Conservation (phyloP, 169 alveolate genomes). For the Eimeria brunetti region DNA sequence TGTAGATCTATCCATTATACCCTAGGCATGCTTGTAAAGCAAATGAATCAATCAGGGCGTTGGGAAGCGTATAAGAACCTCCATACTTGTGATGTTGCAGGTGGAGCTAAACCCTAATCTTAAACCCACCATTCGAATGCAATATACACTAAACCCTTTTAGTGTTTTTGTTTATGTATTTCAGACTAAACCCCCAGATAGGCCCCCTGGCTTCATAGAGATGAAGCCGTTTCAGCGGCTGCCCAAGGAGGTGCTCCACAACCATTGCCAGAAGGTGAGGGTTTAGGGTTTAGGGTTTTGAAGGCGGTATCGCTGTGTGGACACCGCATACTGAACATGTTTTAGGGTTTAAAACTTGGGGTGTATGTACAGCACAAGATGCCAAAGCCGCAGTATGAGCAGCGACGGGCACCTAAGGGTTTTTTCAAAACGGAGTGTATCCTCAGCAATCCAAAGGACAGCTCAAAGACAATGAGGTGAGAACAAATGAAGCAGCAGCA, state of each 20-base stretch:
- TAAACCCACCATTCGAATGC: not conserved
- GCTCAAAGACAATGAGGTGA: conserved; percentile 71
- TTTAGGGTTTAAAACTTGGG: not conserved
- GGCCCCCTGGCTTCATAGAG: conserved; percentile 73
- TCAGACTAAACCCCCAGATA: conserved; percentile 31
- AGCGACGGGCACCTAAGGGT: conserved; percentile 43
- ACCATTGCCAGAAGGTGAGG: conserved; percentile 72
- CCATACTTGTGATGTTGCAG: not conserved
- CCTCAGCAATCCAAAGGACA: conserved; percentile 45
- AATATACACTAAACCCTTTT: not conserved
- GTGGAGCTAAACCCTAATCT: not conserved
- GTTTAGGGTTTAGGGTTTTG: not conserved
- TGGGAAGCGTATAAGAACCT: too few species aligned
- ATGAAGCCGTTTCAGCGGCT: conserved; percentile 72
- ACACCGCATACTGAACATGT: not conserved
- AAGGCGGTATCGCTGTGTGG: not conserved
- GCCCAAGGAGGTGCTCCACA: conserved; percentile 70
- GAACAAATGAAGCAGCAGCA: not conserved
- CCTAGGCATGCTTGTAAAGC: not conserved
- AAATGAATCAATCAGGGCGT: too few species aligned
- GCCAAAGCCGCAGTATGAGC: conserved; percentile 76
- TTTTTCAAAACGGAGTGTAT: conserved; percentile 58
- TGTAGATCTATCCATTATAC: not conserved
- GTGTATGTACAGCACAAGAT: conserved; percentile 75
- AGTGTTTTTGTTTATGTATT: not conserved